Percentiles rank a stretch among this genome's conserved stretches.
phyloP scores from a whole-genome alignment of 768 basidiomycete species.

The Trametopsis cervina region DNA sequence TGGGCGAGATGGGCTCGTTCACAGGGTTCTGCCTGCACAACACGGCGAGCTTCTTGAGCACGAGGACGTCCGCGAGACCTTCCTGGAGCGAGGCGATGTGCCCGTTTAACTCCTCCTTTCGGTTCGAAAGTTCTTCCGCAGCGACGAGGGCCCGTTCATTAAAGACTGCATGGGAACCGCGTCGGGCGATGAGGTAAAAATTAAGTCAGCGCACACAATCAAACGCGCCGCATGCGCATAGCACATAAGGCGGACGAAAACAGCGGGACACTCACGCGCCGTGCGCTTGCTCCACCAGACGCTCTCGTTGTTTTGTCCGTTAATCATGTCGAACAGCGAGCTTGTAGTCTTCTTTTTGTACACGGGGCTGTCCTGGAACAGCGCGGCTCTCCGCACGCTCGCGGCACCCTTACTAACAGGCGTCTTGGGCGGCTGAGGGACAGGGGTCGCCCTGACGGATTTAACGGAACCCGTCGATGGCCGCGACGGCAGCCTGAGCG shows the following conservation, averaged over 20 bases:
- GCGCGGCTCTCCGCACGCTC: slow-evolving; percentile 59
- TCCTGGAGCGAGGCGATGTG: slow-evolving; percentile 49
- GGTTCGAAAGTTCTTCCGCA: slow-evolving; percentile 31
- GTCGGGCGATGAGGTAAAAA: neutral
- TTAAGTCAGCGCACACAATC: slow-evolving; percentile 13
- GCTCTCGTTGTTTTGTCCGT: slow-evolving; percentile 60
- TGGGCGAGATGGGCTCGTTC: slow-evolving; percentile 43
- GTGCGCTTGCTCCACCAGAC: slow-evolving; percentile 84
- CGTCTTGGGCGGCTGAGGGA: slow-evolving; percentile 45
- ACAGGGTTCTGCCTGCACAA: slow-evolving; percentile 57
- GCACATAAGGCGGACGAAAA: slow-evolving; percentile 1
- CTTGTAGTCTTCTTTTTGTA: slow-evolving; percentile 40
- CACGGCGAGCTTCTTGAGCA: slow-evolving; percentile 60
- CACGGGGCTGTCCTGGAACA: slow-evolving; percentile 78
- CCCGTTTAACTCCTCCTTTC: slow-evolving; percentile 42
- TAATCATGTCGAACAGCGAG: slow-evolving; percentile 64
- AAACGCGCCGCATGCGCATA: slow-evolving; percentile 7
- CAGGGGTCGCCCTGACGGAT: slow-evolving; percentile 11
- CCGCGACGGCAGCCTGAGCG: slow-evolving; percentile 35
- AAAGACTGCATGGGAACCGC: slow-evolving; percentile 36
- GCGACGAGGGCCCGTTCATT: slow-evolving; percentile 41
- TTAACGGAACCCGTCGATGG: slow-evolving; percentile 21
- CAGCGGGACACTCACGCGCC: slow-evolving; percentile 43
- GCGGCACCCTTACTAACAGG: slow-evolving; percentile 52
- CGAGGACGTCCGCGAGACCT: slow-evolving; percentile 41